Evolutionary conservation across 2,329 filamentous ascomycete genomes (phyloP), one percentile per base, ranked within the genome.

Genomic region (Dothistroma septosporum): DNA sequence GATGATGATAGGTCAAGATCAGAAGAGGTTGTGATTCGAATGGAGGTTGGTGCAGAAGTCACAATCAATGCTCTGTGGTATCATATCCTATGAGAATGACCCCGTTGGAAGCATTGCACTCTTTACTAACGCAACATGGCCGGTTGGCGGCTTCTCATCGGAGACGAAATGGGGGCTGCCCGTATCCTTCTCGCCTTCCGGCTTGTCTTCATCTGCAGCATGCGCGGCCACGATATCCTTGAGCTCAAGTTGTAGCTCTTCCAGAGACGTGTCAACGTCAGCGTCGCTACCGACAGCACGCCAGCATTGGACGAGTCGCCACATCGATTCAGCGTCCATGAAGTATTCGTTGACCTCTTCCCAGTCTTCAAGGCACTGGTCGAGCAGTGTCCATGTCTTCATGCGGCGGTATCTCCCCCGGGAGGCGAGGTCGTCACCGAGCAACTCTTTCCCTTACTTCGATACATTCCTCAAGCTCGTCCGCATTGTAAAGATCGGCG

Each of bases 381-480:
- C 57, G 2, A 59, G 49, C 49, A 59, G 28, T 4, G 54, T 37
- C 35, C 22, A 47, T 21, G 57, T 53, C 35, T 47, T 59, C 49
- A 54, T 59, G 7, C 49, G 57, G 28, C 48, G 49, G 57, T 54
- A 59, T 49, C 35, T n/a, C n/a, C n/a, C n/a, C n/a, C n/a, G n/a
- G n/a, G 49, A 53, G 57, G 57, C 12, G 21, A 3, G 21, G 14
- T 31, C 6, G 16, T 59, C 57, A 16, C 47, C 49, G 10, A 59
- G 35, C 14, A 59, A 35, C 14, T 32, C 14, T 5, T 32, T 10
- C 3, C 6, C 49, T 37, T 54, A n/a, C 35, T 16, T 54, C 28
- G 14, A 54, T 35, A 32, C 35, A 59, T 21, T 46, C 50, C 37
- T 59, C 57, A 8, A 59, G 35, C 49, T 53, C 49, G 32, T 59